These are phyloP conservation scores for Limnomonas spitsbergensis DNA, from an alignment of 139 green algal species.

Conservation along the genomic window DNA sequence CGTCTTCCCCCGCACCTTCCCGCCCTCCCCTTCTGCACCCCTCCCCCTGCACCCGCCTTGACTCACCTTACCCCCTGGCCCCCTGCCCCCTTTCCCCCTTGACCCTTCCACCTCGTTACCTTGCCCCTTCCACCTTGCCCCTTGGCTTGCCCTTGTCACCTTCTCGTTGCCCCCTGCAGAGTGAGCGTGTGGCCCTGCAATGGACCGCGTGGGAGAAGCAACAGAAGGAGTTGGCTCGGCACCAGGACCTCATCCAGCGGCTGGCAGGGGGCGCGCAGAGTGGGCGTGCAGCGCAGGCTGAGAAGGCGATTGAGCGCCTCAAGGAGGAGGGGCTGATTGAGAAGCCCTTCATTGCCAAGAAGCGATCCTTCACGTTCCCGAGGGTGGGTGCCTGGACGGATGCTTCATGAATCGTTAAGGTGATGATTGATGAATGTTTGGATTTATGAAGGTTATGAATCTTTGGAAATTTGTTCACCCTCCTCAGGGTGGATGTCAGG, in stretches of 20 bases:
- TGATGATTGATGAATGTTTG: conserved; percentile 65
- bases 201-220: conserved; percentile 91
- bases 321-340: conserved; percentile 67
- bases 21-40: too few species aligned
- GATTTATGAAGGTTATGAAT: conserved; percentile 69
- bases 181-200: conserved; percentile 69
- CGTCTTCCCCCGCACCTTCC: too few species aligned
- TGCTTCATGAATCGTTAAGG: conserved; percentile 56
- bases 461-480: conserved; percentile 76
- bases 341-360: conserved; percentile 79
- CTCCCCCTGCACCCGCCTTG: too few species aligned
- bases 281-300: conserved; percentile 62
- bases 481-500: too few species aligned
- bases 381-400: not conserved
- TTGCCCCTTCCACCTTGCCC: too few species aligned
- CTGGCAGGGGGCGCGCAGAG: conserved; percentile 56
- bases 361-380: conserved; percentile 45
- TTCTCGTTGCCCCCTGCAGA: too few species aligned
- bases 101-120: too few species aligned
- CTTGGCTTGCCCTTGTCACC: too few species aligned
- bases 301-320: conserved; percentile 91
- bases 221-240: conserved; percentile 82
- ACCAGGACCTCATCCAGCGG: conserved; percentile 59
- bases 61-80: too few species aligned
- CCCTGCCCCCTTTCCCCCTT: too few species aligned